These are phyloP conservation scores for Talaromyces verruculosus DNA, from an alignment of 2,329 filamentous ascomycete species.

Conservation along the genomic window DNA sequence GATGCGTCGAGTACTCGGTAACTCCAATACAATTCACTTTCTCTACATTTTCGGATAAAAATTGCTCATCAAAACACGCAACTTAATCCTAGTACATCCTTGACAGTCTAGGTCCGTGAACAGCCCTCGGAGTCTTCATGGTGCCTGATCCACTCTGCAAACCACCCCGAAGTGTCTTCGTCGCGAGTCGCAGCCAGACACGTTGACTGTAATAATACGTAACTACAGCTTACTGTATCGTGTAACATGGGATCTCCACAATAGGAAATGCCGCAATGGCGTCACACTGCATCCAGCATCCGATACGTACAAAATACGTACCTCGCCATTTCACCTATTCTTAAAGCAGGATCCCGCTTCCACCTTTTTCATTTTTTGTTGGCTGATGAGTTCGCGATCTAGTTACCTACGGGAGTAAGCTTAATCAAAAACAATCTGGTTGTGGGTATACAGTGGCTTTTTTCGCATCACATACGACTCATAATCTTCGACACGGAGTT, in stretches of 20 bases:
- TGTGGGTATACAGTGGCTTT: not conserved
- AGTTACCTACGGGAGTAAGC: not conserved
- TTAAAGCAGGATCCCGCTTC: not conserved
- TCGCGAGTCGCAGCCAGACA: constrained; percentile 1
- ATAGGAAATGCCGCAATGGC: constrained; percentile 18
- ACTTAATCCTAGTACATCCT: not conserved
- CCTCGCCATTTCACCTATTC: not conserved
- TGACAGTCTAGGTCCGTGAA: not conserved
- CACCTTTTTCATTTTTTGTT: not conserved
- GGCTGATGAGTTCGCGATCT: not conserved
- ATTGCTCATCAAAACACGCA: not conserved
- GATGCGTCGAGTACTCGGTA: constrained; percentile 1
- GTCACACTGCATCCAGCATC: not conserved
- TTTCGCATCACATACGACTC: constrained; percentile 12
- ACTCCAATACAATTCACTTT: not conserved
- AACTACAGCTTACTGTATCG: not conserved
- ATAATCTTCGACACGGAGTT: not conserved
- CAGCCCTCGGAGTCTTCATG: not conserved
- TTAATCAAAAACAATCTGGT: not conserved
- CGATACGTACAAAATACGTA: not conserved
- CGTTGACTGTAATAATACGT: not conserved
- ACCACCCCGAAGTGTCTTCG: not conserved
- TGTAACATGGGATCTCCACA: constrained; percentile 15
- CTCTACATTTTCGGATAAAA: not conserved
- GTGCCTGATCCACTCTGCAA: not conserved